These are phyloP conservation scores for Styphnolobium japonicum DNA, from an alignment of 306 rosid species.

Conservation along the genomic window DNA sequence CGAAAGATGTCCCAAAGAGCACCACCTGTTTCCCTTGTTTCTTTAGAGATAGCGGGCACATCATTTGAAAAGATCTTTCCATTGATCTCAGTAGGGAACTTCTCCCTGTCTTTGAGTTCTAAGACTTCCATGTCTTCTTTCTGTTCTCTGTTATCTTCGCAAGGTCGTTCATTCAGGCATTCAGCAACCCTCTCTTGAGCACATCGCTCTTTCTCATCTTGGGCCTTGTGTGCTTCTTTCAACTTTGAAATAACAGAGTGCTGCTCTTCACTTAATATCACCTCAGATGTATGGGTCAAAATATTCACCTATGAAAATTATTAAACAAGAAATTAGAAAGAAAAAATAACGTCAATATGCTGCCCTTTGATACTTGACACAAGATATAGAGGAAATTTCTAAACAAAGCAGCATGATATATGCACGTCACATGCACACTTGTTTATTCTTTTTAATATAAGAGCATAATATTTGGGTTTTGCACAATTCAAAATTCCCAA, in stretches of 20 bases:
- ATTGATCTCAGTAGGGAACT: constrained; percentile 20
- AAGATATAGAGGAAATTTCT: not conserved
- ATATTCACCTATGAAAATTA: constrained; percentile 65
- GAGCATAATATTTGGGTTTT: not conserved
- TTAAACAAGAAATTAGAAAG: constrained; percentile 1
- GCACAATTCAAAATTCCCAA: not conserved
- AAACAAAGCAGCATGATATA: not conserved
- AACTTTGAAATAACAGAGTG: constrained; percentile 44
- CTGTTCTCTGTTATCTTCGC: not conserved
- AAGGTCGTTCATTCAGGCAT: constrained; percentile 2
- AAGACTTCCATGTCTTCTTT: constrained; percentile 16
- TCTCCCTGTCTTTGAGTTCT: constrained; percentile 10
- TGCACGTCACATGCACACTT: not conserved
- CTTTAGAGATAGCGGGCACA: constrained; percentile 15
- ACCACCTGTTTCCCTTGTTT: constrained; percentile 41
- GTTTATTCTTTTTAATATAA: not conserved
- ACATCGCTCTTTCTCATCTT: constrained; percentile 52
- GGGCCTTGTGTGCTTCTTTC: constrained; percentile 62
- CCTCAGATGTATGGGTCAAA: constrained; percentile 71
- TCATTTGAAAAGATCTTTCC: constrained; percentile 16
- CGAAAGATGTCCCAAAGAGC: constrained; percentile 90
- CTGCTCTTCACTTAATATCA: constrained; percentile 42
- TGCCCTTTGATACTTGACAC: not conserved
- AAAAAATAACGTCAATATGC: constrained; percentile 22
- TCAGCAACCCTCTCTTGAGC: constrained; percentile 5